These are phyloP conservation scores for Helotiales sp. DNA, from an alignment of 2,329 filamentous ascomycete genomes.

Conservation along the genomic window DNA sequence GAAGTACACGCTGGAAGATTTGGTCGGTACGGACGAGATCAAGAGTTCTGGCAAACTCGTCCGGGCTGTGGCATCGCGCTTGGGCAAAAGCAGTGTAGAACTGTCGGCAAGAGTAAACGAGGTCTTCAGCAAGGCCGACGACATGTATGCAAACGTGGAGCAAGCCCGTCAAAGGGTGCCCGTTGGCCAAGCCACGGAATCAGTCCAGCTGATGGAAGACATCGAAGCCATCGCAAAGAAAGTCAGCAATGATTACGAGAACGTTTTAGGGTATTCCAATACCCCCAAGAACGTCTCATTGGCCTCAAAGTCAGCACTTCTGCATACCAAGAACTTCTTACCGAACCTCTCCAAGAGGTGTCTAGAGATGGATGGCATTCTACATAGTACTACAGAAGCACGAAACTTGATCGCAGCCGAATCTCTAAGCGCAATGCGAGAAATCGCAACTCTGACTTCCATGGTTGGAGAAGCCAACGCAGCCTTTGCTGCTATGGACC, in stretches of 20 bases:
- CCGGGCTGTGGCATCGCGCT: conserved; percentile 62
- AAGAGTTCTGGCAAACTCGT: conserved; percentile 73
- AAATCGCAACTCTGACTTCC: conserved; percentile 79
- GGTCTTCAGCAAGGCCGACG: conserved; percentile 65
- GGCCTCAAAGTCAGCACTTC: conserved; percentile 66
- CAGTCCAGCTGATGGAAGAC: conserved; percentile 75
- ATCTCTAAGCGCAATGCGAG: conserved; percentile 77
- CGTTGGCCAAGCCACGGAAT: conserved; percentile 64
- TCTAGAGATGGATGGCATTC: conserved; percentile 65
- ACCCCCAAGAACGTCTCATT: conserved; percentile 68
- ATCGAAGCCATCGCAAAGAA: conserved; percentile 86
- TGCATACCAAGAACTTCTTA: conserved; percentile 66
- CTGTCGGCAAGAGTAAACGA: conserved; percentile 64
- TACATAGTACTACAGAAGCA: conserved; percentile 63
- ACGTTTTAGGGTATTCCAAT: conserved; percentile 70
- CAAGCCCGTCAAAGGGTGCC: conserved; percentile 60
- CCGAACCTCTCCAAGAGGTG: conserved; percentile 62
- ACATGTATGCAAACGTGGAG: conserved; percentile 67
- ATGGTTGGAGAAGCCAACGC: conserved; percentile 73
- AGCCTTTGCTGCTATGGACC: conserved; percentile 72
- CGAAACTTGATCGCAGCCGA: conserved; percentile 71
- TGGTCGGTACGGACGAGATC: conserved; percentile 76
- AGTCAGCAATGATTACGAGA: conserved; percentile 83
- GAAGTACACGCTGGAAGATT: conserved; percentile 70
- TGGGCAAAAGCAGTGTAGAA: conserved; percentile 59